Base-by-base conservation (phyloP, 164 flowering plant species). In the Tetrastigma voinierianum region DNA sequence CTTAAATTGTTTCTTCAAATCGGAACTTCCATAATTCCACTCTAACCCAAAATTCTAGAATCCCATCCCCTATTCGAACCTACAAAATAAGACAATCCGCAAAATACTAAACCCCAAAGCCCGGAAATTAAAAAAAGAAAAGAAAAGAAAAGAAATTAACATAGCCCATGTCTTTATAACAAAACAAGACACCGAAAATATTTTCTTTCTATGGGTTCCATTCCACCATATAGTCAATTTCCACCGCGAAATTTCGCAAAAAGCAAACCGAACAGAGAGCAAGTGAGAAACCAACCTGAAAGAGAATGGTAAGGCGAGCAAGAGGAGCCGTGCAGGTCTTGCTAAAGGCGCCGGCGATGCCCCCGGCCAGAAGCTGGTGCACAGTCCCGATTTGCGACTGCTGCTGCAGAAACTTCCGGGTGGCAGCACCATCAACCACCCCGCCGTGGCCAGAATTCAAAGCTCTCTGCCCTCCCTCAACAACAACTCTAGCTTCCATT, bases 291-390 rank as follows among this genome's bases (percentile, higher is more conserved):
- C n/a, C 4, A 71, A 95, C 97, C 97, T 95, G 99, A 73, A 95
- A 90, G 19, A 95, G 91, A 56, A 95, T 95, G 16, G 99, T 95
- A 67, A 95, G 92, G 56, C 99, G 90, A 47, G 98, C 94, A 3
- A 95, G 90, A 11, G 99, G 99, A 0, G 98, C 98, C 16, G 99
- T 95, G 61, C 97, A 92, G 44, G 99, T 92, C 79, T 95, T 95
- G 75, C 99, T 87, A 57, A 95, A 89, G 46, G 99, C 99, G n/a
- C 99, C 99, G 17, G 99, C 99, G 51, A 95, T 68, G 11, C 99
- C 99, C 6, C 99, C 99, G 40, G 93, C 93, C 5, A 90, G 80
- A 62, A 90, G 86, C 78, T 89, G 90, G 56, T 78, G 74, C 4
- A 85, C 72, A 0, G 89, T 82, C n/a, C 90, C 91, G 21, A 85